phyloP scores from a whole-genome alignment of 306 rosid species.

The Acacia crassicarpa region DNA sequence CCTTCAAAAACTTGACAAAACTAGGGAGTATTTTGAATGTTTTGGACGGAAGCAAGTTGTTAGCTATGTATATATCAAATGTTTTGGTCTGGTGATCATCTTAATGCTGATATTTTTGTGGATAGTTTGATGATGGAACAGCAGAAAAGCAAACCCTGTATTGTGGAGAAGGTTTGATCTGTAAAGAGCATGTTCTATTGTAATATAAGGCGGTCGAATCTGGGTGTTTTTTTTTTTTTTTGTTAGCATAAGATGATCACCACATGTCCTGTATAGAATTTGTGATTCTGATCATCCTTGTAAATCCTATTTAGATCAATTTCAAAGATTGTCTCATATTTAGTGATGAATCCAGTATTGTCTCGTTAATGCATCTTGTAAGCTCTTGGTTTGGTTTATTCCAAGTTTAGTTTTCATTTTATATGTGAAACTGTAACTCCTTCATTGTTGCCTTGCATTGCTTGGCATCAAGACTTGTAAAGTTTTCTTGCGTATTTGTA shows the following conservation, averaged over 20 bases:
- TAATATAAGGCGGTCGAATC: constrained; percentile 37
- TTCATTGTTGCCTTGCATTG: not conserved
- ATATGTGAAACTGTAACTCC: not conserved
- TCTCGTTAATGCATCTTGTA: not conserved
- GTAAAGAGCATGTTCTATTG: constrained; percentile 46
- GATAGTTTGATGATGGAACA: constrained; percentile 43
- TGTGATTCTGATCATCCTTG: constrained; percentile 46
- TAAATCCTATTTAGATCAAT: constrained; percentile 44
- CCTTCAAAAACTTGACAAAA: constrained; percentile 42
- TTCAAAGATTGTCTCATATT: constrained; percentile 18
- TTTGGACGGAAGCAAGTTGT: constrained; percentile 28
- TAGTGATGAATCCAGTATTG: constrained; percentile 11
- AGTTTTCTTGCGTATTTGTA: not conserved
- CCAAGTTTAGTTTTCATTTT: not conserved
- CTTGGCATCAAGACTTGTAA: not conserved
- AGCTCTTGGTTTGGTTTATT: not conserved
- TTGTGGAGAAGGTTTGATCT: constrained; percentile 53
- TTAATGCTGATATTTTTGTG: constrained; percentile 32
- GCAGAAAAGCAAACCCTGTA: constrained; percentile 49
- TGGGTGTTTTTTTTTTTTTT: constrained; percentile 29
- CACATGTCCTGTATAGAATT: constrained; percentile 49
- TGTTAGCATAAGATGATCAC: constrained; percentile 45
- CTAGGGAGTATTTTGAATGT: constrained; percentile 41
- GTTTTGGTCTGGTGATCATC: constrained; percentile 23
- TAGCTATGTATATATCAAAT: constrained; percentile 33